A percentile compares a stretch with the other conserved stretches of the same genome.
phyloP scores from a whole-genome alignment of 202 grass and related monocot genomes.

The Carex sylvatica region DNA sequence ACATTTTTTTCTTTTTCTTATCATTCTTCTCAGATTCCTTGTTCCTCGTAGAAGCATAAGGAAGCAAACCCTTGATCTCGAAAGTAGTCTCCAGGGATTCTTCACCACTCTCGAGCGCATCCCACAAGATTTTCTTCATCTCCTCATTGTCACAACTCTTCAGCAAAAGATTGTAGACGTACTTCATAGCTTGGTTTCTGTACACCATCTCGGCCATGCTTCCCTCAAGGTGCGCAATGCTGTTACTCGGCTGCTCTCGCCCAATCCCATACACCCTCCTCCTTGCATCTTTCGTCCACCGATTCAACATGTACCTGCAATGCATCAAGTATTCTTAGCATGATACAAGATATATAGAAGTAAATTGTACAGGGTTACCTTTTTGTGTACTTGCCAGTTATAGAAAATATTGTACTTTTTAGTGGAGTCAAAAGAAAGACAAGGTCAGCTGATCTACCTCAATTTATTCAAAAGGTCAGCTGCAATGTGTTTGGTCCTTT shows the following conservation, averaged over 20 bases:
- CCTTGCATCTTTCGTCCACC: slow-evolving; percentile 72
- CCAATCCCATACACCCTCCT: slow-evolving; percentile 52
- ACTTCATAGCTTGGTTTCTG: slow-evolving; percentile 58
- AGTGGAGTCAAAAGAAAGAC: background rate
- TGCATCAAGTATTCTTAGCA: background rate
- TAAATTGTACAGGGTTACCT: background rate
- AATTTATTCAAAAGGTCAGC: background rate
- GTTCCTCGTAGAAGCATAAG: slow-evolving; percentile 49
- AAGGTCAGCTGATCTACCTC: background rate
- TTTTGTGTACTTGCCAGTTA: background rate
- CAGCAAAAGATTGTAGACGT: slow-evolving; percentile 61
- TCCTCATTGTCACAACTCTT: slow-evolving; percentile 61
- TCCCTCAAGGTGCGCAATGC: slow-evolving; percentile 45
- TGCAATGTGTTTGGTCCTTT: background rate
- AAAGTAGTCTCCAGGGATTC: slow-evolving; percentile 51
- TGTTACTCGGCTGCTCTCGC: slow-evolving; percentile 22
- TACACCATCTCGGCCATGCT: slow-evolving; percentile 39
- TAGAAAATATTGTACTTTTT: background rate
- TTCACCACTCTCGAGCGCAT: slow-evolving; percentile 65
- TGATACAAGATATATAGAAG: background rate
- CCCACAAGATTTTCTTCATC: slow-evolving; percentile 60
- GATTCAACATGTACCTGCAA: slow-evolving; percentile 58
- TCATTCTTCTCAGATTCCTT: slow-evolving; percentile 65
- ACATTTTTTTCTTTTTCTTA: slow-evolving; percentile 70
- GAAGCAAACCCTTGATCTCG: slow-evolving; percentile 66